These are phyloP conservation scores for Raddia guianensis DNA, from an alignment of 176 grass and related monocot species.

Conservation along the genomic window DNA sequence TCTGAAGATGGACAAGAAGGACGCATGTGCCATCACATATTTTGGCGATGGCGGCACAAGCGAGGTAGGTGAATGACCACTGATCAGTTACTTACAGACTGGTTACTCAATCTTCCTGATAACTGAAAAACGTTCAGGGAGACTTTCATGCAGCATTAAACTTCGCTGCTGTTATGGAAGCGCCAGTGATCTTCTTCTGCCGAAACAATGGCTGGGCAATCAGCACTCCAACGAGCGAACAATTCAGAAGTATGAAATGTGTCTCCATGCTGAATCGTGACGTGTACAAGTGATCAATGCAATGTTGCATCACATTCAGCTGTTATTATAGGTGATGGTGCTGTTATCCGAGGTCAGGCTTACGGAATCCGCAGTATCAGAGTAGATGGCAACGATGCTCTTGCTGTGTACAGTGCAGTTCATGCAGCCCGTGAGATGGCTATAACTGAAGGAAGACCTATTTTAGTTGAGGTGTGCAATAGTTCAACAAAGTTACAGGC, in stretches of 20 bases:
- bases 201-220: constrained; percentile 99
- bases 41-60: constrained; percentile 90
- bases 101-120: constrained; percentile 38
- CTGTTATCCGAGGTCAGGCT: constrained; percentile 79
- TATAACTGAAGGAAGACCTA: constrained; percentile 73
- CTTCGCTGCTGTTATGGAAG: constrained; percentile 88
- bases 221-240: constrained; percentile 85
- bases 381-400: constrained; percentile 88
- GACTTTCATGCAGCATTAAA: constrained; percentile 94
- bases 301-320: constrained; percentile 25
- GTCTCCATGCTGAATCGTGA: constrained; percentile 7
- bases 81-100: not conserved
- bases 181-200: constrained; percentile 93
- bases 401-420: constrained; percentile 90
- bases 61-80: constrained; percentile 58
- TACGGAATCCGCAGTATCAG: constrained; percentile 91
- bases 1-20: constrained; percentile 88
- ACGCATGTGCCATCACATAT: constrained; percentile 85
- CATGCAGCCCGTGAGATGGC: constrained; percentile 88
- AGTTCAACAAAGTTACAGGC: constrained; percentile 1
- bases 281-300: not conserved
- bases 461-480: constrained; percentile 82
- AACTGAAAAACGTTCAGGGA: constrained; percentile 54
- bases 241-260: constrained; percentile 79
- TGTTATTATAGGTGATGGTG: constrained; percentile 76